A percentile compares a stretch with the other conserved stretches of the same genome.
These are phyloP conservation scores for Metschnikowia picachoensis DNA, from an alignment of 805 yeast species.

Conservation along the genomic window DNA sequence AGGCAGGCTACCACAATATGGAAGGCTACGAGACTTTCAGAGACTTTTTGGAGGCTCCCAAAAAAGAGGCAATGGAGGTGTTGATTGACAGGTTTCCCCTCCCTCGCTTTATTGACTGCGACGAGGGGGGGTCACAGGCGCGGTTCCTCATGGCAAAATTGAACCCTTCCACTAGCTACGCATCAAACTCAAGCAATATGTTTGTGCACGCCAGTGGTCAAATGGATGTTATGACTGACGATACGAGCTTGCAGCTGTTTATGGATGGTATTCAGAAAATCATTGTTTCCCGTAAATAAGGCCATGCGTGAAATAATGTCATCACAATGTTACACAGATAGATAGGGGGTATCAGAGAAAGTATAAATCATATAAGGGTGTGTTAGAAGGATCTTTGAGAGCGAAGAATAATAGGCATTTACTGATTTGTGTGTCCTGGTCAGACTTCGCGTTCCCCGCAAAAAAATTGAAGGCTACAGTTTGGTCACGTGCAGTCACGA, in stretches of 20 bases:
- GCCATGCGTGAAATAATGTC: no score
- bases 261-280: constrained; percentile 50
- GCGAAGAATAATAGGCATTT: no score
- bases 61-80: constrained; percentile 61
- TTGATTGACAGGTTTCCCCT: constrained; percentile 65
- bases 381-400: no score
- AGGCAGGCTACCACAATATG: constrained; percentile 57
- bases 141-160: constrained; percentile 66
- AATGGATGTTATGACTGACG: constrained; percentile 51
- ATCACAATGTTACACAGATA: no score
- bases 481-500: neutral
- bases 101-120: constrained; percentile 69
- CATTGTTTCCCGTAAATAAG: constrained; percentile 20
- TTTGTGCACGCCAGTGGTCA: constrained; percentile 21
- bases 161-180: constrained; percentile 60
- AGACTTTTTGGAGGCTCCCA: constrained; percentile 58
- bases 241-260: constrained; percentile 51
- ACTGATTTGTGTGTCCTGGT: no score
- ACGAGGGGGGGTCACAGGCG: constrained; percentile 75
- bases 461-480: neutral
- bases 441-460: neutral
- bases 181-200: constrained; percentile 34
- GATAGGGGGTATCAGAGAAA: no score
- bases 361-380: no score
- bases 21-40: constrained; percentile 59